Base-by-base conservation (phyloP, 2,329 filamentous ascomycete genomes). In the Rhexocercosporidium sp. region DNA sequence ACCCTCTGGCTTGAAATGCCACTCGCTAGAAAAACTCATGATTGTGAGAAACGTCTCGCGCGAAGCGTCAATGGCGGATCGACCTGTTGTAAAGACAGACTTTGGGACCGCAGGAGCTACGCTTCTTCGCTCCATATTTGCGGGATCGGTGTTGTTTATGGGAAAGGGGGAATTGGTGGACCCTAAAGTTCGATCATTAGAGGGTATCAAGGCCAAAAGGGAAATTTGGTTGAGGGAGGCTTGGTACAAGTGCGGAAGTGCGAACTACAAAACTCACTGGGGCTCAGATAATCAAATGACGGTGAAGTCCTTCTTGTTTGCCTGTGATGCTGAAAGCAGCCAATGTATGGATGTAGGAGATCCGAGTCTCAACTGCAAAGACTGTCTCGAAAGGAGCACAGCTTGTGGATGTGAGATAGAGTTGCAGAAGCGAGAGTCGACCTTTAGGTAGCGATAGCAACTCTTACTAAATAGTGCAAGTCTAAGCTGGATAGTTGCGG, bases 1-100 rank as follows among this genome's bases (percentile, higher is more conserved):
- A 25, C 71, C 74, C 3, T 68, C 64, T n/a, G 69, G 70, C 14
- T 69, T 70, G 49, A 74, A 75, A 41, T 69, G 62, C 69, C 70
- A 73, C 59, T 73, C 69, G n/a, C 56, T 66, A 5, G 66, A 67
- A 66, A 74, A 70, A 16, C 37, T 54, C 44, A 59, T 16, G 29
- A 39, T 39, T 27, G 59, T 39, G 3, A 62, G n/a, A 11, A 39
- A 9, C 5, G 22, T 34, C 16, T 29, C 2, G 12, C 46, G 46
- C 9, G 56, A 27, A 9, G 49, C 47, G 16, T 49, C 22, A 9
- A 29, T 22, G 22, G 61, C 27, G n/a, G 27, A 67, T 25, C 27
- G 39, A 34, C 20, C 41, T 41, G 54, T 57, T 37, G 54, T 27
- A 14, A 39, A 57, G 12, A 31, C 25, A 39, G 54, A 57, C 54